Conservation (phyloP, 139 green algal species). For the Pleodorina starrii region DNA sequence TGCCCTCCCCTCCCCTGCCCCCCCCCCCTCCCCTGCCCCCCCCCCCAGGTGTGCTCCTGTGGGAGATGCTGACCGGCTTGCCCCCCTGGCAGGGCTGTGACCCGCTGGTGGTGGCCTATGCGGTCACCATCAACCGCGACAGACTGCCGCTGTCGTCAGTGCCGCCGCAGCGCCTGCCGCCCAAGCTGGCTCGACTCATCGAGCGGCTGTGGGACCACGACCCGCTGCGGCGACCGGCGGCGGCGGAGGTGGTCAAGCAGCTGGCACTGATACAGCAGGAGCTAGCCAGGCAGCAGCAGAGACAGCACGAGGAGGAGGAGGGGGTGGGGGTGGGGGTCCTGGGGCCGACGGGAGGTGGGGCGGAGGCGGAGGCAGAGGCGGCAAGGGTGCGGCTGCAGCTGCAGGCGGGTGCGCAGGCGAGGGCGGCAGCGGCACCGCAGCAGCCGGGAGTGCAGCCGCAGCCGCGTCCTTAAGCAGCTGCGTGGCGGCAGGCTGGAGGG, state of each 20-base stretch:
- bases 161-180: not conserved
- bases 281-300: not conserved
- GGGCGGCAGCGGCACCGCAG: too few species aligned
- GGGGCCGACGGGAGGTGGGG: too few species aligned
- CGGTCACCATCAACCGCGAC: conserved; percentile 20
- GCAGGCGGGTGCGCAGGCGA: too few species aligned
- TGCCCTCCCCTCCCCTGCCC: not conserved
- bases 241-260: conserved; percentile 24
- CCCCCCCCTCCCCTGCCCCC: not conserved
- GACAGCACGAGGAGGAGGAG: not conserved
- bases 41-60: not conserved
- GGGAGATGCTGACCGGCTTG: conserved; percentile 33
- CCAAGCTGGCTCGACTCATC: not conserved
- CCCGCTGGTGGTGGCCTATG: conserved; percentile 31
- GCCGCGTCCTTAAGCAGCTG: too few species aligned
- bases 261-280: conserved; percentile 15
- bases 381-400: too few species aligned
- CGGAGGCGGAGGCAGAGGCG: too few species aligned
- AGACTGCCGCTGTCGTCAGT: not conserved
- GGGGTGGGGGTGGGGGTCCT: too few species aligned
- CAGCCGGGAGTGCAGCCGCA: too few species aligned
- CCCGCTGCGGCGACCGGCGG: conserved; percentile 29
- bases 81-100: conserved; percentile 12
- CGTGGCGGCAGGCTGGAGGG: too few species aligned
- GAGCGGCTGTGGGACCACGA: conserved; percentile 18